These are phyloP conservation scores for Pyrus hybrid DNA, from an alignment of 331 rosid species.

Conservation along the genomic window DNA sequence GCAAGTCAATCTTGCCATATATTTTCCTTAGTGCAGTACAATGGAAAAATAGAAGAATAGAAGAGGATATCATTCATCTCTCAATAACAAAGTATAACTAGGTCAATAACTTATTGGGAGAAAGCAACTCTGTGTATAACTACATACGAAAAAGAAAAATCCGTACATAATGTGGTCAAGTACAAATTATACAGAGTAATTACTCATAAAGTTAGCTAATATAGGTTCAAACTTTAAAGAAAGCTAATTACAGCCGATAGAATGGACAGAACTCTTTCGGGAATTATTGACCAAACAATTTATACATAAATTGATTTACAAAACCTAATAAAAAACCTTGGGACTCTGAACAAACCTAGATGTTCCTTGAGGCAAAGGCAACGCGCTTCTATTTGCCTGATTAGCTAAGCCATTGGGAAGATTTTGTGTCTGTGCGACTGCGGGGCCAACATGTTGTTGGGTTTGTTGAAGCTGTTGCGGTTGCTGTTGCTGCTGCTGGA, in stretches of 20 bases:
- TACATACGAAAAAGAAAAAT: neutral
- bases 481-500: conserved; percentile 54
- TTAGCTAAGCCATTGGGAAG: conserved; percentile 60
- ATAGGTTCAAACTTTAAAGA: conserved; percentile 4
- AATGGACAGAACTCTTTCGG: conserved; percentile 11
- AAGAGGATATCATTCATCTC: neutral
- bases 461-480: conserved; percentile 74
- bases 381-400: conserved; percentile 64
- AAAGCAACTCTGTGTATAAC: neutral
- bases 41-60: neutral
- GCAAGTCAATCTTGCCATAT: neutral
- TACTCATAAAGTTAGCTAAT: conserved; percentile 16
- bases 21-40: neutral
- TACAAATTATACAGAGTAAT: conserved; percentile 21
- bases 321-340: conserved; percentile 51
- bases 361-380: conserved; percentile 91
- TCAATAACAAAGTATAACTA: neutral
- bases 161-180: conserved; percentile 9
- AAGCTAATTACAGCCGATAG: conserved; percentile 26
- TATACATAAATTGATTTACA: conserved; percentile 31
- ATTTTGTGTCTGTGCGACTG: conserved; percentile 36
- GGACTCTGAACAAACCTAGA: conserved; percentile 98
- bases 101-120: neutral
- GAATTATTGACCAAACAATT: conserved; percentile 16
- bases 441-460: conserved; percentile 61